Evolutionary conservation across 495 filamentous ascomycete species (phyloP).

Genomic region (Xylaria sp.): DNA sequence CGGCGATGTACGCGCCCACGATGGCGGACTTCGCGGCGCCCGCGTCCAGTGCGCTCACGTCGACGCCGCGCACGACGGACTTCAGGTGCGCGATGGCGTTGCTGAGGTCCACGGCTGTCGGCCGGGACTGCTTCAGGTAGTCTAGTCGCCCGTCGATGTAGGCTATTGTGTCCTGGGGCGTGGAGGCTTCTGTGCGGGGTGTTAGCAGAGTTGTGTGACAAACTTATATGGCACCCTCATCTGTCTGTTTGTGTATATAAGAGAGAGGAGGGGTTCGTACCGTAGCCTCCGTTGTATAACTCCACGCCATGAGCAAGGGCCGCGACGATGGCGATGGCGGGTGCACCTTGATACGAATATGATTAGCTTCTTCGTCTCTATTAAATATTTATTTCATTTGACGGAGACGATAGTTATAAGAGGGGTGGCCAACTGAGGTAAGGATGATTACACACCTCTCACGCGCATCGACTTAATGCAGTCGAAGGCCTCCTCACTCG

Average conservation of each 20-base stretch:
- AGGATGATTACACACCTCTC: slow-evolving; percentile 65
- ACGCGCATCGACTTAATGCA: slow-evolving; percentile 95
- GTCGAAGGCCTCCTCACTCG: slow-evolving; percentile 84
- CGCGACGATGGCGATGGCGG: slow-evolving; percentile 96
- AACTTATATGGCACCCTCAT: too few species aligned
- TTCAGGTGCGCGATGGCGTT: slow-evolving; percentile 87
- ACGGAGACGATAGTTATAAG: neutral
- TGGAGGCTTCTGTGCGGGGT: slow-evolving; percentile 36
- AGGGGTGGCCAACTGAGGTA: too few species aligned
- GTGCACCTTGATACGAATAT: slow-evolving; percentile 63
- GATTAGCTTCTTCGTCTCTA: neutral
- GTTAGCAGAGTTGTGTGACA: neutral
- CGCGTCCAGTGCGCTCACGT: slow-evolving; percentile 39
- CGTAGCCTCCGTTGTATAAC: slow-evolving; percentile 59
- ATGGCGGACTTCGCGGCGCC: slow-evolving; percentile 54
- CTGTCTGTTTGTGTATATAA: neutral
- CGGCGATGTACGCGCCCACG: slow-evolving; percentile 69
- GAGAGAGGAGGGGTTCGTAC: slow-evolving; percentile 39
- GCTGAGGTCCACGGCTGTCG: slow-evolving; percentile 92
- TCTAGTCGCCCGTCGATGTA: slow-evolving; percentile 78
- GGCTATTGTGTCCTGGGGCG: slow-evolving; percentile 62
- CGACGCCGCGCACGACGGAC: slow-evolving; percentile 53
- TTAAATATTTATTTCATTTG: neutral
- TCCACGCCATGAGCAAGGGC: slow-evolving; percentile 85
- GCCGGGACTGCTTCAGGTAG: slow-evolving; percentile 84